Base-by-base conservation (phyloP, 2,329 filamentous ascomycete genomes). In the Ceratocystis eucalypticola region DNA sequence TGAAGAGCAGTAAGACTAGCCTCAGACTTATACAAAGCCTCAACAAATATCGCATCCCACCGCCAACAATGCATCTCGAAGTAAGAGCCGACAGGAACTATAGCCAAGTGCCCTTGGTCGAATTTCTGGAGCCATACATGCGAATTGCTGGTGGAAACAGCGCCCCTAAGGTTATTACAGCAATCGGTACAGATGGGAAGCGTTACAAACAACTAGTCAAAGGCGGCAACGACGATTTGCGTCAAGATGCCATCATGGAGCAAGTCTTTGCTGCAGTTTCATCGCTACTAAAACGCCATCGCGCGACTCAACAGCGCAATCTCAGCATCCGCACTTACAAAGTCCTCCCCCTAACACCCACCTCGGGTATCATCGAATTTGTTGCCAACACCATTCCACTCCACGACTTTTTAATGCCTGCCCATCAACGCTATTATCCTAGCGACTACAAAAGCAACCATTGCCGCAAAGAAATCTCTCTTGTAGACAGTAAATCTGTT, bases 161-260 rank as follows among this genome's bases (percentile, higher is more conserved):
- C 73, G 88, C 89, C 1, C 94, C 94, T 0, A 99, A 99, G 74
- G 91, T 96, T 69, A 86, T 97, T 66, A 94, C 91, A 0, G 89
- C 88, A 1, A 76, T 90, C 22, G 90, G 86, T 17, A 89, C 83
- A 20, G 84, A 96, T 74, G 95, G 94, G 5, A 78, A 81, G 66
- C 83, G 81, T 45, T 96, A 92, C 77, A 96, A 89, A 74, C 91
- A 96, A 76, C 80, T 99, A 69, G 89, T 96, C 73, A 99, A 99
- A 80, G 91, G 91, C 69, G 92, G 94, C 20, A 93, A 93, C 72
- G 94, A 99, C 74, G 93, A 99, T 73, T 82, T 99, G 12, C 88
- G 95, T 7, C 94, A 99, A 77, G 94, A 99, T 72, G 91, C 93
- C 57, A 99, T 85, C 79, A 99, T 99, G 95, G 95, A 99, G 75